A percentile compares a stretch with the other conserved stretches of the same genome.
Evolutionary conservation across 805 yeast species (phyloP).

Genomic region (Grigorovia transvaalensis): DNA sequence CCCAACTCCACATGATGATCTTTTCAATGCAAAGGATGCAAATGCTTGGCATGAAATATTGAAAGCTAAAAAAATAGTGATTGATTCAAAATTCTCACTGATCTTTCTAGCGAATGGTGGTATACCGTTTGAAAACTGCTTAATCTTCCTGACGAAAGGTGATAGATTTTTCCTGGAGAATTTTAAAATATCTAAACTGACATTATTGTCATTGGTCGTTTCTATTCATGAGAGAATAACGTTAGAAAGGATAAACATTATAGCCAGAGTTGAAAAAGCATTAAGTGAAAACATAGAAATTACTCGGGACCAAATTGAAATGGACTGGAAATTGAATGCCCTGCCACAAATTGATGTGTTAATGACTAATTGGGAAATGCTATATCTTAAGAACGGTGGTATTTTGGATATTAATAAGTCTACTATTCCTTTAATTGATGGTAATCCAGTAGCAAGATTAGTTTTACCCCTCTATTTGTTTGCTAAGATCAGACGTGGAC

Average conservation of each 20-base stretch:
- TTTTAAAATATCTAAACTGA: conserved; percentile 27
- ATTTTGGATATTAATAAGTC: conserved; percentile 40
- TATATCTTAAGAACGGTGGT: conserved; percentile 56
- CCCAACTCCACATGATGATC: conserved; percentile 47
- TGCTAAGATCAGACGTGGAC: conserved; percentile 56
- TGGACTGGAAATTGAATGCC: conserved; percentile 56
- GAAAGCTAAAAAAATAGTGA: conserved; percentile 27
- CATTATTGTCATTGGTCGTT: conserved; percentile 47
- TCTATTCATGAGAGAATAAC: conserved; percentile 60
- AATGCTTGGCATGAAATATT: conserved; percentile 42
- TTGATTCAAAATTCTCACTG: conserved; percentile 45
- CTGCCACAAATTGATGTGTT: conserved; percentile 49
- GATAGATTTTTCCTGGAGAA: conserved; percentile 27
- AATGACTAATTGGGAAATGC: conserved; percentile 57
- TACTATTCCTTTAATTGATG: conserved; percentile 32
- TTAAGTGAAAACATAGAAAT: conserved; percentile 18
- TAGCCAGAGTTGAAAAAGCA: not conserved
- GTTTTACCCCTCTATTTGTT: conserved; percentile 56
- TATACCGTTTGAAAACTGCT: conserved; percentile 36
- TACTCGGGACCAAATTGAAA: conserved; percentile 35
- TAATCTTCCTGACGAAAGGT: conserved; percentile 37
- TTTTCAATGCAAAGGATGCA: conserved; percentile 47
- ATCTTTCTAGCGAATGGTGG: conserved; percentile 48
- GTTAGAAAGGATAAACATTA: conserved; percentile 34
- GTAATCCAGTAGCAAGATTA: conserved; percentile 48